Evolutionary conservation across 192 early-diverging fungal genomes (phyloP), one percentile per base, ranked within the genome.

Genomic region (Dissophora ornata): DNA sequence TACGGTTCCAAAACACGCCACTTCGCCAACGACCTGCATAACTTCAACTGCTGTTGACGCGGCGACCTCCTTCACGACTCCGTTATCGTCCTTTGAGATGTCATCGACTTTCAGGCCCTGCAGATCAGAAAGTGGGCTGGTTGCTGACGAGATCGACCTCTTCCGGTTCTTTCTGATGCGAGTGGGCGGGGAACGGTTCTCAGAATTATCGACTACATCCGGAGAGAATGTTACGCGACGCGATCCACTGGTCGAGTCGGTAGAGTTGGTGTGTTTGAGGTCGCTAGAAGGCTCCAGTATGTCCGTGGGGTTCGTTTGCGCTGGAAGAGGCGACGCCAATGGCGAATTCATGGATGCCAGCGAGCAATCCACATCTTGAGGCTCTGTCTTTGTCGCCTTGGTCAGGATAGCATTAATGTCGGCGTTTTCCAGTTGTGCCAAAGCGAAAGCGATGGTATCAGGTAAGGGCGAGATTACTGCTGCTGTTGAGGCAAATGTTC

Each of bases 201-300:
- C 69, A 2, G 69, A 57, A 21, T 62, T 71, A 22, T 71, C 69
- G 4, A 71, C 29, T 3, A 63, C 61, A 24, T 71, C 69, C 5
- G 69, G 69, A 11, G 69, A 71, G 30, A 71, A 71, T 1, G 60
- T 71, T 0, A 71, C 69, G 6, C 48, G 53, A 15, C 69, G 69
- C 7, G 29, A 16, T 13, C 48, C 50, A 21, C 56, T 28, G 16
- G 29, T n/a, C 12, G 42, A 54, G 5, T 25, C 34, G 28, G 13
- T 41, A 4, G 50, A 56, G 6, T 26, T 15, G 34, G 33, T 71
- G 45, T 49, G 42, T 12, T 57, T 57, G 12, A 48, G 44, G 15
- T 47, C 30, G 51, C 52, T 62, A 30, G n/a, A 4, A 6, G 30
- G 29, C 47, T 32, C 56, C 36, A 44, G 40, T 8, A 24, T 18